Base-by-base conservation (phyloP, 208 protist genomes). In the Acanthamoeba triangularis region DNA sequence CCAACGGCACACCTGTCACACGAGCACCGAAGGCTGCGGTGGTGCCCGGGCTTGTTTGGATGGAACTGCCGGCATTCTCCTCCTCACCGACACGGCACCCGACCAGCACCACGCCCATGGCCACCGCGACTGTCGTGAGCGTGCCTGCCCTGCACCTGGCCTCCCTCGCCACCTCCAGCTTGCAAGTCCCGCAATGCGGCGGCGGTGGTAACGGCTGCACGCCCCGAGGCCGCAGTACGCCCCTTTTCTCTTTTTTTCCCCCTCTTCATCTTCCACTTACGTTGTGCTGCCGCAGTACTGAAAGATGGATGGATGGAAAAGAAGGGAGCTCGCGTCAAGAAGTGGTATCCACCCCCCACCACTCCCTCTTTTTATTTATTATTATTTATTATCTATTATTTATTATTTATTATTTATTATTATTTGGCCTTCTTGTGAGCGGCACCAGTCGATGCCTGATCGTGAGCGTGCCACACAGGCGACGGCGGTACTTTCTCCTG, bases 241-340 rank as follows among this genome's bases (percentile, higher is more conserved):
- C 10, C 16, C 65, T 30, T 11, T n/a, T n/a, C n/a, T n/a, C n/a
- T 30, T 23, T 10, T 11, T 65, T 0, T 65, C 8, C 59, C 20
- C 28, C 6, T 63, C 6, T 65, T 65, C 59, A 65, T 61, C 54
- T 61, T 16, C 20, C 23, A 23, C 16, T 28, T 2, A 59, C 16
- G 65, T 33, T 13, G 18, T 37, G 25, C n/a, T 74, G 13, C 13
- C n/a, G 14, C 78, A 88, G 80, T 88, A 1, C 28, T 88, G 0
- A 88, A 88, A 63, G 80, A 88, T 28, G 80, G 80, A 30, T 88
- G 80, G 80, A 88, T 88, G 80, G 80, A 88, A 41, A 88, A 88
- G 80, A 35, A 44, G 11, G 80, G 80, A 20, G n/a, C 8, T 5
- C 30, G 23, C 23, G 80, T 88, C 2, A 88, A 88, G 80, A 56